phyloP scores from a whole-genome alignment of 805 yeast genomes.

The Ogataea paraovalis region DNA sequence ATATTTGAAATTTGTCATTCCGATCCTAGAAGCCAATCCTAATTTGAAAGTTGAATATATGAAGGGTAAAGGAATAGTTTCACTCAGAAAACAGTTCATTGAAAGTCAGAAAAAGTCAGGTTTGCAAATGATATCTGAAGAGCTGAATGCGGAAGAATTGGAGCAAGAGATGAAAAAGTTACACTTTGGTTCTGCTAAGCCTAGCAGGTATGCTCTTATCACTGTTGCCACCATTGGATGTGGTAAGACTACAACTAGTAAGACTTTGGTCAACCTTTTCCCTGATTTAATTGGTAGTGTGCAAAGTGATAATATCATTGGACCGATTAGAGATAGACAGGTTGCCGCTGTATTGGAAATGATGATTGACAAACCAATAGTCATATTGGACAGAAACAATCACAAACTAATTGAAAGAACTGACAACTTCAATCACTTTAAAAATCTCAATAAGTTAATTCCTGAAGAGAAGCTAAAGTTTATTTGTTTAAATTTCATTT shows the following conservation, averaged over 20 bases:
- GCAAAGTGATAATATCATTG: conserved; percentile 74
- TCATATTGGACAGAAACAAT: conserved; percentile 81
- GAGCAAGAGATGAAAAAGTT: conserved; percentile 25
- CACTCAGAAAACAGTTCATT: conserved; percentile 64
- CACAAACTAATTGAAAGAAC: conserved; percentile 66
- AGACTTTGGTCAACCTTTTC: conserved; percentile 51
- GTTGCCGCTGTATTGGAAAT: conserved; percentile 43
- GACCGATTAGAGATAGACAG: conserved; percentile 44
- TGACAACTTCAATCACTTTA: conserved; percentile 55
- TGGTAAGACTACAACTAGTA: conserved; percentile 84
- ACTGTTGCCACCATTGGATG: conserved; percentile 92
- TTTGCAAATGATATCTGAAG: conserved; percentile 48
- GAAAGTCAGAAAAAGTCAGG: conserved; percentile 52
- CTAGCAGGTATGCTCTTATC: conserved; percentile 57
- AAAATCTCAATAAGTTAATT: conserved; percentile 38
- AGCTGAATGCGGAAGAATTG: conserved; percentile 30
- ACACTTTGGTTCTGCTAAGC: conserved; percentile 30
- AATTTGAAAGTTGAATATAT: conserved; percentile 42
- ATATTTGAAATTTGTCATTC: conserved; percentile 65
- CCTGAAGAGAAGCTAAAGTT: conserved; percentile 47
- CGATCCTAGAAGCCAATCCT: conserved; percentile 48
- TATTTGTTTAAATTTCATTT: conserved; percentile 67
- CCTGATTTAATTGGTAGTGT: conserved; percentile 62
- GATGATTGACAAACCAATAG: conserved; percentile 43
- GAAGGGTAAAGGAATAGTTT: conserved; percentile 68